phyloP scores from a whole-genome alignment of 2,329 filamentous ascomycete genomes.

The Davidsoniella eucalypti region DNA sequence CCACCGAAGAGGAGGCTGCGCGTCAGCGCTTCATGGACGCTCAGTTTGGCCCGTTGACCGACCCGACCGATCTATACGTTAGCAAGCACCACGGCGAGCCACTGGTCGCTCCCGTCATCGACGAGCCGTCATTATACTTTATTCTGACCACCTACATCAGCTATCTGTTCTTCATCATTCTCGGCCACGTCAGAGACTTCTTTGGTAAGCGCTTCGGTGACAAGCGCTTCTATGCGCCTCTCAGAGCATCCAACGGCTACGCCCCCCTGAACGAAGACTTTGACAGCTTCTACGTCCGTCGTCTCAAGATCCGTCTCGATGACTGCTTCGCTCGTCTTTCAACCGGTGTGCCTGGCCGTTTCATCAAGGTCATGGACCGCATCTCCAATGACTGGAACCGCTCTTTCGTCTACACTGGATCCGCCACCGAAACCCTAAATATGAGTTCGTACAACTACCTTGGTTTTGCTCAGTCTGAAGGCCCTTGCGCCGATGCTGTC shows the following conservation, averaged over 20 bases:
- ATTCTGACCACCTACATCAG: conserved; percentile 96
- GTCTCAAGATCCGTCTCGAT: conserved; percentile 86
- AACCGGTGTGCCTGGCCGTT: conserved; percentile 85
- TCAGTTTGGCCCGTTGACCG: conserved; percentile 76
- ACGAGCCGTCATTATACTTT: conserved; percentile 93
- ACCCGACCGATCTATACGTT: conserved; percentile 69
- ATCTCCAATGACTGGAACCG: conserved; percentile 83
- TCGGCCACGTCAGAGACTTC: conserved; percentile 91
- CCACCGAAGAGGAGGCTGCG: conserved; percentile 66
- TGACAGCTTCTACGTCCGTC: conserved; percentile 92
- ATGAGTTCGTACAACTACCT: conserved; percentile 99
- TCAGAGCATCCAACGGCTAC: conserved; percentile 74
- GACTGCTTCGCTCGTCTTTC: conserved; percentile 91
- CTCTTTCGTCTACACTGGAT: conserved; percentile 77
- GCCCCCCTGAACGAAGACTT: conserved; percentile 95
- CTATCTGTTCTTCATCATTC: conserved; percentile 87
- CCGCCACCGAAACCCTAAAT: conserved; percentile 85
- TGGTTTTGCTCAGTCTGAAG: conserved; percentile 92
- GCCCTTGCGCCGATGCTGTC: conserved; percentile 83
- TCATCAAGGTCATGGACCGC: conserved; percentile 83
- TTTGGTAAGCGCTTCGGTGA: conserved; percentile 92
- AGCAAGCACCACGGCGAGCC: conserved; percentile 72
- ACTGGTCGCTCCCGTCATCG: conserved; percentile 71
- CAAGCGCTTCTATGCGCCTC: conserved; percentile 62
- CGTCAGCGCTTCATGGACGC: conserved; percentile 64